These are phyloP conservation scores for Leishmania martiniquensis DNA, from an alignment of 208 protist species.

Conservation along the genomic window DNA sequence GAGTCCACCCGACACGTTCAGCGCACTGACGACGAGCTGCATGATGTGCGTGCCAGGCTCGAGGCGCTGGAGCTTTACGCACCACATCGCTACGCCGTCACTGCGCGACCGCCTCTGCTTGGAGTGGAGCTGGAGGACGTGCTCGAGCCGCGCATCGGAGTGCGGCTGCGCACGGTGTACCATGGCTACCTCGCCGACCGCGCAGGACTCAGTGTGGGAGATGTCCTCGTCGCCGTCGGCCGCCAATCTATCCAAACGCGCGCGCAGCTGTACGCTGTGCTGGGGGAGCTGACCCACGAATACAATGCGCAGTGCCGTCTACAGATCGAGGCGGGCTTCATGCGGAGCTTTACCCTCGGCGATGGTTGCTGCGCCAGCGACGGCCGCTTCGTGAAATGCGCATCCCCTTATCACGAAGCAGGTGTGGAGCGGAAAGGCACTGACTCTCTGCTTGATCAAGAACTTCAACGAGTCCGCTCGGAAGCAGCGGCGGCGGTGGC, in stretches of 20 bases:
- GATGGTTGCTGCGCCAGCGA: background rate
- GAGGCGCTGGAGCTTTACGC: conserved; percentile 23
- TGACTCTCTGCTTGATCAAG: background rate
- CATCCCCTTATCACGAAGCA: background rate
- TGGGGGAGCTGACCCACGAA: conserved; percentile 46
- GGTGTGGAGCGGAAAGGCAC: background rate
- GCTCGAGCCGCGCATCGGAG: conserved; percentile 12
- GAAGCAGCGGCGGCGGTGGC: conserved; percentile 5
- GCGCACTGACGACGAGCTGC: conserved; percentile 16
- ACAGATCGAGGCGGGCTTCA: conserved; percentile 32
- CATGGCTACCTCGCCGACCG: conserved; percentile 43
- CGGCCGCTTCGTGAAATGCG: background rate
- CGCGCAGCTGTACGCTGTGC: conserved; percentile 57
- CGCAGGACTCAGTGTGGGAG: conserved; percentile 51
- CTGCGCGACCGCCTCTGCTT: conserved; percentile 53
- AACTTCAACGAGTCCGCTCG: conserved; percentile 17
- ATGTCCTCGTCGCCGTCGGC: conserved; percentile 59
- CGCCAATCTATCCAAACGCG: conserved; percentile 39
- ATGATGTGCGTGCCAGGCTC: conserved; percentile 38
- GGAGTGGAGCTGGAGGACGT: conserved; percentile 68
- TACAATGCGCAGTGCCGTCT: conserved; percentile 53
- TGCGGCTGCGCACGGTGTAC: conserved; percentile 57
- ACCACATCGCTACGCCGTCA: conserved; percentile 52
- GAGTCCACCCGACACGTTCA: background rate
- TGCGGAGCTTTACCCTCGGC: conserved; percentile 15